phyloP scores from a whole-genome alignment of 2,329 filamentous ascomycete genomes.

The Penicillium sp. region DNA sequence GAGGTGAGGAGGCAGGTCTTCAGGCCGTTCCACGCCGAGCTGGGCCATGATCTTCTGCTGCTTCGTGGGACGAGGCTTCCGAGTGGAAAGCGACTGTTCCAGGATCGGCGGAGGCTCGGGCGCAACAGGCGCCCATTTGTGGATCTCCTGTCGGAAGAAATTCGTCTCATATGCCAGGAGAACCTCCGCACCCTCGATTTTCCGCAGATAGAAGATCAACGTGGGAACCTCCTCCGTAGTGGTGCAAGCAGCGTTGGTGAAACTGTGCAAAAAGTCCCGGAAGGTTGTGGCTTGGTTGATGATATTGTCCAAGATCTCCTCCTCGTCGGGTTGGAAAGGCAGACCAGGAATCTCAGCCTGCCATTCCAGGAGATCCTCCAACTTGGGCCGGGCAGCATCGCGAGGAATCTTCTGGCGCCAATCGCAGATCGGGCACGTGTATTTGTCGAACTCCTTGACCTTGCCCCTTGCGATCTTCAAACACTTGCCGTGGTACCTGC shows the following conservation, averaged over 20 bases:
- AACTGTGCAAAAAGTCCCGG: slow-evolving; percentile 68
- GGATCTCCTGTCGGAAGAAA: slow-evolving; percentile 88
- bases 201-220: slow-evolving; percentile 88
- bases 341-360: slow-evolving; percentile 69
- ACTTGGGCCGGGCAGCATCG: slow-evolving; percentile 86
- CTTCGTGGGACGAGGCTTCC: slow-evolving; percentile 93
- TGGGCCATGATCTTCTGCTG: slow-evolving; percentile 88
- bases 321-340: slow-evolving; percentile 93
- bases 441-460: slow-evolving; percentile 96
- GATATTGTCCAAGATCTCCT: slow-evolving; percentile 74
- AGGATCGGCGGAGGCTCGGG: slow-evolving; percentile 75
- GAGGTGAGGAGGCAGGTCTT: slow-evolving; percentile 75
- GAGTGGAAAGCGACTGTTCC: slow-evolving; percentile 78
- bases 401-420: slow-evolving; percentile 97
- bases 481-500: slow-evolving; percentile 93
- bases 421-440: slow-evolving; percentile 95
- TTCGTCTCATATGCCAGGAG: slow-evolving; percentile 87
- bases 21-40: slow-evolving; percentile 78
- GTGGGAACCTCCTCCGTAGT: slow-evolving; percentile 80
- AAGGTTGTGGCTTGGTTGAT: slow-evolving; percentile 78
- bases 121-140: slow-evolving; percentile 88
- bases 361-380: slow-evolving; percentile 79
- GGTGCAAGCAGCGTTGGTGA: slow-evolving; percentile 70
- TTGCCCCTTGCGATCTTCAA: slow-evolving; percentile 95
- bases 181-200: slow-evolving; percentile 94